These are phyloP conservation scores for Rhizophagus clarus DNA, from an alignment of 192 early-diverging fungal genomes.

Conservation along the genomic window DNA sequence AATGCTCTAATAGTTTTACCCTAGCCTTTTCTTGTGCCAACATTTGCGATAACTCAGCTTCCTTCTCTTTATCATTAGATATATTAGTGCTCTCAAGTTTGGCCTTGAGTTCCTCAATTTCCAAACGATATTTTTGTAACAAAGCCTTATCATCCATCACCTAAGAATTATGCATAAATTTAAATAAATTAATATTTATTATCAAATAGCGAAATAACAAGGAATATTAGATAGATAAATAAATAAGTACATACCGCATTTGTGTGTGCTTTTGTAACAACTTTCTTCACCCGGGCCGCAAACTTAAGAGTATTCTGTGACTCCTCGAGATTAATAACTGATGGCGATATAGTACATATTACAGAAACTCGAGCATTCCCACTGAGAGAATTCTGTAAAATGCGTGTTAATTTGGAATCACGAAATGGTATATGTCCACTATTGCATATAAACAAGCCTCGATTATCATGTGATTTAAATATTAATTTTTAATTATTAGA, in stretches of 20 bases:
- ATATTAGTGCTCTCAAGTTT: conserved; percentile 66
- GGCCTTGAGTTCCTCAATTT: conserved; percentile 74
- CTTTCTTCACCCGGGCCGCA: conserved; percentile 88
- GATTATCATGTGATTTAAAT: too few relatives aligned
- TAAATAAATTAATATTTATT: background rate
- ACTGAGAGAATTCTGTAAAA: conserved; percentile 88
- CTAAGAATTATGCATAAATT: conserved; percentile 17
- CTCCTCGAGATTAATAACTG: conserved; percentile 79
- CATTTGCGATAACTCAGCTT: conserved; percentile 47
- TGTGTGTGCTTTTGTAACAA: conserved; percentile 77
- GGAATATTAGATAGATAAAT: too few relatives aligned
- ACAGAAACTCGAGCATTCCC: conserved; percentile 90
- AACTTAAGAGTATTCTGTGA: conserved; percentile 94
- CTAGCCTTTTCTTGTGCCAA: conserved; percentile 40
- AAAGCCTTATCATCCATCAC: conserved; percentile 81
- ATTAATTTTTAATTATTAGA: background rate
- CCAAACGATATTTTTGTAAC: conserved; percentile 77
- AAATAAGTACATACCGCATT: conserved; percentile 58
- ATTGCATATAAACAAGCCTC: background rate
- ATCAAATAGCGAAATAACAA: background rate
- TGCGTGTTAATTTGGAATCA: conserved; percentile 95
- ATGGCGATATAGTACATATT: conserved; percentile 90
- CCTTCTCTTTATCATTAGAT: conserved; percentile 52
- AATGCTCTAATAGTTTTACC: background rate
- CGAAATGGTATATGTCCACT: conserved; percentile 91